Evolutionary conservation across 495 filamentous ascomycete species (phyloP).

Genomic region (Hyaloscypha variabilis): DNA sequence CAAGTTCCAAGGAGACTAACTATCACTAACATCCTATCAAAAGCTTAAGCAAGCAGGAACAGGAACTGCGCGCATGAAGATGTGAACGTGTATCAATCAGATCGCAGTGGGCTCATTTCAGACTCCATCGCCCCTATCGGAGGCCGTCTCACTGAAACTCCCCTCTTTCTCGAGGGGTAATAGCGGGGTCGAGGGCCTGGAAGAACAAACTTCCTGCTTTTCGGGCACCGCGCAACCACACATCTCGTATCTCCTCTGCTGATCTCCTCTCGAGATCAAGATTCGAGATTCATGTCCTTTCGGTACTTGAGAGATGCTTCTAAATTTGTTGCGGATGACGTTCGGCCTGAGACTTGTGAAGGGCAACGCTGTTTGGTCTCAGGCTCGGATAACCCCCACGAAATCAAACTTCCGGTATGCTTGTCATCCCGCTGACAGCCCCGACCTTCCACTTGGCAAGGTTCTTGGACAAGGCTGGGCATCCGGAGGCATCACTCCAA

Average conservation of each 20-base stretch:
- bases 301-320: not conserved
- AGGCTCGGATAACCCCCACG: not conserved
- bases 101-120: not conserved
- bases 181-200: not conserved
- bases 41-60: not conserved
- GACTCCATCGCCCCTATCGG: not conserved
- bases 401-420: not conserved
- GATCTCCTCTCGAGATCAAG: slow-evolving; percentile 11
- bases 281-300: not conserved
- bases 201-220: slow-evolving; percentile 3
- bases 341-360: not conserved
- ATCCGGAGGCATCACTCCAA: not conserved
- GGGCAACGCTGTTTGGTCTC: too few relatives aligned
- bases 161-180: not conserved
- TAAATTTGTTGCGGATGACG: slow-evolving; percentile 11
- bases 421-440: slow-evolving; percentile 4
- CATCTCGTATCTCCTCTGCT: not conserved
- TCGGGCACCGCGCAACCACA: not conserved
- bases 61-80: slow-evolving; percentile 2
- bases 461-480: not conserved
- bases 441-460: not conserved
- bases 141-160: not conserved
- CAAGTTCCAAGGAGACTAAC: not conserved
- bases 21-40: not conserved
- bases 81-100: slow-evolving; percentile 1